Base-by-base conservation (phyloP, 345 rosid genomes). In the Eucalyptus shirleyi region DNA sequence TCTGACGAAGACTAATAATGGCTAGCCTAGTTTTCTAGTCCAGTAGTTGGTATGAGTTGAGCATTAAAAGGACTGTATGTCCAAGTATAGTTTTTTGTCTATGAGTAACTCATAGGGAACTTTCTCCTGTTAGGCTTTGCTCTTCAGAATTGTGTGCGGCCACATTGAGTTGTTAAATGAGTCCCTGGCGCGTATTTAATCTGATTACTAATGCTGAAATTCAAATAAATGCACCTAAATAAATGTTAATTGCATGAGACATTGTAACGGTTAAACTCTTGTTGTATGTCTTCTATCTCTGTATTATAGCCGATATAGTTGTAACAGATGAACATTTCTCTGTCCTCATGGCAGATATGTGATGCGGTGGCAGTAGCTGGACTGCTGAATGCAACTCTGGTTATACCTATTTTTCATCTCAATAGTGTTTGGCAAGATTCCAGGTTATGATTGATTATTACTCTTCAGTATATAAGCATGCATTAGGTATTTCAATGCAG, bases 301-400 rank as follows among this genome's bases (percentile, higher is more conserved):
- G 49, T 40, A 37, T 77, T 77, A 23, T 77, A 37, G 83, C 83
- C 18, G 2, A 15, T 80, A 80, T 34, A 77, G 83, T 37, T 77
- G 83, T 77, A 44, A 12, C 45, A 69, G 21, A 30, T 45, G 80
- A 59, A 45, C 47, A 59, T 62, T 88, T 44, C 26, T 34, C 34
- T 82, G n/a, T 69, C 89, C 40, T 67, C 83, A 28, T 49, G 92
- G 87, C 93, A 96, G 99, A 97, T 98, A 93, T 98, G 98, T 88
- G 99, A 98, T 94, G 99, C 96, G n/a, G 99, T 98, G 91, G 99
- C 98, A 65, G 99, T 98, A 90, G 99, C 99, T 81, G 97, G 98
- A 93, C 93, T 98, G 40, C 92, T 98, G 53, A 98, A 98, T 93
- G 99, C 99, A 67, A 98, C 99, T 67, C 98, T 98, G 90, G 95